Evolutionary conservation across 192 early-diverging fungal species (phyloP), one percentile per base, ranked within the genome.

Genomic region (Mycoemilia scoparia): DNA sequence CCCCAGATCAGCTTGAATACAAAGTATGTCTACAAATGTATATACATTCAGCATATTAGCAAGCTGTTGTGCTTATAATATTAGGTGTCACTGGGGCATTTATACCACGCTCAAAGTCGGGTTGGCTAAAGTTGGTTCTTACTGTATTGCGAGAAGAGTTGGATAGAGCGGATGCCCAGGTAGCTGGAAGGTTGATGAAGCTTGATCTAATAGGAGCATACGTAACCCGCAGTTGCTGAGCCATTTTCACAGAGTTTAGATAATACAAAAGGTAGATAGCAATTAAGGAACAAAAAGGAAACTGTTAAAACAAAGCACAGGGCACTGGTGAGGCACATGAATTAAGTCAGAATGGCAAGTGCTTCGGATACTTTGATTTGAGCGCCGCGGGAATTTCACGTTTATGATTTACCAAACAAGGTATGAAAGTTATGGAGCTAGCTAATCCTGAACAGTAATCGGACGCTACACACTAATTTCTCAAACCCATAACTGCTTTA

Each of bases 81-180:
- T 7, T 6, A 34, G 34, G 19, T 7, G 16, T 1, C 12, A 32
- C 19, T 24, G 2, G 15, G 15, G 34, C 4, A 7, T 10, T 20
- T 5, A 21, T 5, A 3, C 34, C 15, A 20, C 5, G 34, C n/a
- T 20, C 10, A 3, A 34, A 11, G 5, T 16, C 17, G 21, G 5
- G 3, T 11, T 12, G 7, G 29, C 23, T 12, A 11, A 21, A 40
- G 12, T n/a, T 36, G 5, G 14, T 13, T 4, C 30, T 8, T 63
- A 78, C 76, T 62, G 76, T 75, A 60, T 60, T 63, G 32, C 32
- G 26, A 1, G 41, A 18, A 21, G 70, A 66, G 8, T 76, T 71
- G 35, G 73, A 64, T 21, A 87, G 54, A 4, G 78, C 76, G 25
- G 70, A 54, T 10, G 61, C 64, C 84, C 84, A 88, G 11, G 66